phyloP scores from a whole-genome alignment of 371 early-diverging fungal genomes.

The Mortierella sp. region DNA sequence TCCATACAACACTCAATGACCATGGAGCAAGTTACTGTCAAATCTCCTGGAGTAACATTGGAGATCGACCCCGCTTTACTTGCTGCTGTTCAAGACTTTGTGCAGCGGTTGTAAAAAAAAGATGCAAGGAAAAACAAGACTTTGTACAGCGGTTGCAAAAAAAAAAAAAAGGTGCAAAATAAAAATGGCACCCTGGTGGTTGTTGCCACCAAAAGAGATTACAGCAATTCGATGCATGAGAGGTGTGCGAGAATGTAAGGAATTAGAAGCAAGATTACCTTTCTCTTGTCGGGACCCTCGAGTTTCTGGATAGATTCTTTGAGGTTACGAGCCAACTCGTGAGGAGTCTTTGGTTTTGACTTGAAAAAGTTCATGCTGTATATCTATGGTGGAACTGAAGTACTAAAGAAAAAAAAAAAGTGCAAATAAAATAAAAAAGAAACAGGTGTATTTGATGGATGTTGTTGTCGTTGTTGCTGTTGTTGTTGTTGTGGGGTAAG shows the following conservation, averaged over 20 bases:
- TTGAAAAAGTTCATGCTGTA: slow-evolving; percentile 90
- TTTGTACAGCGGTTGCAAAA: neutral
- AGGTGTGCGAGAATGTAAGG: too few species aligned
- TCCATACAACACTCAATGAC: neutral
- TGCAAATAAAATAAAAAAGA: slow-evolving; percentile 7
- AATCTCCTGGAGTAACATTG: too few species aligned
- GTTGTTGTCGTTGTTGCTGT: neutral
- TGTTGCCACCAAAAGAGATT: too few species aligned
- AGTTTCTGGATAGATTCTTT: slow-evolving; percentile 85
- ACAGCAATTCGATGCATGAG: too few species aligned
- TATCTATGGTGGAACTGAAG: neutral
- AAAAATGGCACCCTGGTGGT: too few species aligned
- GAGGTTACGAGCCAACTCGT: slow-evolving; percentile 87
- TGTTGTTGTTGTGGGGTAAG: neutral
- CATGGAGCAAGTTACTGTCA: neutral
- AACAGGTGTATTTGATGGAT: neutral
- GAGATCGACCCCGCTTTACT: too few species aligned
- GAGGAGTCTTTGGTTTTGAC: slow-evolving; percentile 86
- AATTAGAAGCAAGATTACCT: slow-evolving; percentile 54
- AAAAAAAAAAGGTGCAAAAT: neutral
- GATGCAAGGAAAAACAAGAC: too few species aligned
- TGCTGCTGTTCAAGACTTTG: too few species aligned
- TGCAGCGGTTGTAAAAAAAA: neutral
- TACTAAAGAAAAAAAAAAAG: neutral
- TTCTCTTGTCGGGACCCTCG: slow-evolving; percentile 75